Conservation (phyloP, 2,329 filamentous ascomycete genomes). For the Calcarisporium arbuscula region DNA sequence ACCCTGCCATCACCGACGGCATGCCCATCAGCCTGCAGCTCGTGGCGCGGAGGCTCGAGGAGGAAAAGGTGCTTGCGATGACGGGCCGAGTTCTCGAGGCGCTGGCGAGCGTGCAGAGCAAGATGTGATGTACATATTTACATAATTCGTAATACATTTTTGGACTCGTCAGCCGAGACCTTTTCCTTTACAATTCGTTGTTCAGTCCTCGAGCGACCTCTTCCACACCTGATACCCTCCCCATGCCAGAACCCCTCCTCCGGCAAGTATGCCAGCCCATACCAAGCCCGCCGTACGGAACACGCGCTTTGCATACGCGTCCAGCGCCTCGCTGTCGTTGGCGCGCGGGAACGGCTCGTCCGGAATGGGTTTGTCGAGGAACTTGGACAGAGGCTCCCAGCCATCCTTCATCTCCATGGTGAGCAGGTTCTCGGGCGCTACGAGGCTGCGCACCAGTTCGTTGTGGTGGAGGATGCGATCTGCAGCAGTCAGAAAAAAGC, state of each 20-base stretch:
- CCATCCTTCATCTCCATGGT: constrained; percentile 14
- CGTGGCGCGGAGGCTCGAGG: constrained; percentile 34
- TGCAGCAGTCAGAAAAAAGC: neutral
- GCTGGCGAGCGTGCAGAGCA: too few relatives aligned
- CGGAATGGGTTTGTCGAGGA: constrained; percentile 19
- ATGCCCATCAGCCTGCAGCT: constrained; percentile 38
- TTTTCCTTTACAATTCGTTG: too few relatives aligned
- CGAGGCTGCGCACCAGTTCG: constrained; percentile 1
- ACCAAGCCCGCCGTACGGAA: constrained; percentile 1
- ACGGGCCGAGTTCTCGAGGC: constrained; percentile 18
- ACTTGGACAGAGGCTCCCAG: constrained; percentile 20
- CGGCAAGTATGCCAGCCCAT: constrained; percentile 5
- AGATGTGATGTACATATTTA: too few relatives aligned
- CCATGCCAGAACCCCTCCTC: too few relatives aligned
- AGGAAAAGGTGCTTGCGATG: constrained; percentile 33
- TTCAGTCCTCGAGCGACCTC: too few relatives aligned
- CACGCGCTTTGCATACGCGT: neutral
- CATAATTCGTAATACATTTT: too few relatives aligned
- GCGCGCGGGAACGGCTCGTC: constrained; percentile 19
- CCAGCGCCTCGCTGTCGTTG: constrained; percentile 16
- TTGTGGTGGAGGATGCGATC: constrained; percentile 2
- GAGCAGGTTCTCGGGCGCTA: constrained; percentile 4
- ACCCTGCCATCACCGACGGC: constrained; percentile 31
- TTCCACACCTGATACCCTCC: too few relatives aligned
- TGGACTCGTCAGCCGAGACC: too few relatives aligned